Percentiles rank a stretch among this genome's conserved stretches.
Evolutionary conservation across 2,329 filamentous ascomycete species (phyloP).

Genomic region (Penicillium verrucosum): DNA sequence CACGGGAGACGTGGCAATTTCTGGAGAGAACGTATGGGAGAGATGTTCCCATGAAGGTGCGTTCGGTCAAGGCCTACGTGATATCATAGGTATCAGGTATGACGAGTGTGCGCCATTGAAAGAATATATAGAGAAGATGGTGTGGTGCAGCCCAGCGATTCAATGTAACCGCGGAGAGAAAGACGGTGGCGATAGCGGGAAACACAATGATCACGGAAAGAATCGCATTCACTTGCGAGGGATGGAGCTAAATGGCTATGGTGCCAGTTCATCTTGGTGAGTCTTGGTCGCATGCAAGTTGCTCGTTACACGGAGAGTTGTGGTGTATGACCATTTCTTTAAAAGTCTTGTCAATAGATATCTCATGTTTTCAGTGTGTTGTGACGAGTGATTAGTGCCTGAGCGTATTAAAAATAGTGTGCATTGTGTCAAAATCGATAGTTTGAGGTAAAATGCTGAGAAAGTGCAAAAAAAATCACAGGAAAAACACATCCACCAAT

Average conservation of each 20-base stretch:
- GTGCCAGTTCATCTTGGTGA: constrained; percentile 10
- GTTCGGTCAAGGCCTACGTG: background rate
- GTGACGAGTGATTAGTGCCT: background rate
- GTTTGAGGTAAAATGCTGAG: background rate
- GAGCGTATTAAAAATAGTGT: background rate
- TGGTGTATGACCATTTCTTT: background rate
- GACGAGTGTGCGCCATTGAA: constrained; percentile 3
- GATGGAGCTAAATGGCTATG: background rate
- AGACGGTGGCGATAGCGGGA: background rate
- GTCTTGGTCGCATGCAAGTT: constrained; percentile 1
- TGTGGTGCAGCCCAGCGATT: background rate
- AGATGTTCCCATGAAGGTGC: background rate
- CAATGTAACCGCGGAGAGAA: constrained; percentile 7
- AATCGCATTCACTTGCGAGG: background rate
- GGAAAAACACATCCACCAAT: background rate
- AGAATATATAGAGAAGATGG: constrained; percentile 7
- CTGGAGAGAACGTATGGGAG: background rate
- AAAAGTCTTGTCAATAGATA: background rate
- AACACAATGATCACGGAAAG: background rate
- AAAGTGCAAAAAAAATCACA: background rate
- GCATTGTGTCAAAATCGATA: background rate
- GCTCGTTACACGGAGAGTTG: background rate
- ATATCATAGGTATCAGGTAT: constrained; percentile 1
- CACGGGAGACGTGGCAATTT: constrained; percentile 1
- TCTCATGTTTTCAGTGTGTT: background rate